Conservation (phyloP, 129 eudicot species). For the Flaveria sonorensis region DNA sequence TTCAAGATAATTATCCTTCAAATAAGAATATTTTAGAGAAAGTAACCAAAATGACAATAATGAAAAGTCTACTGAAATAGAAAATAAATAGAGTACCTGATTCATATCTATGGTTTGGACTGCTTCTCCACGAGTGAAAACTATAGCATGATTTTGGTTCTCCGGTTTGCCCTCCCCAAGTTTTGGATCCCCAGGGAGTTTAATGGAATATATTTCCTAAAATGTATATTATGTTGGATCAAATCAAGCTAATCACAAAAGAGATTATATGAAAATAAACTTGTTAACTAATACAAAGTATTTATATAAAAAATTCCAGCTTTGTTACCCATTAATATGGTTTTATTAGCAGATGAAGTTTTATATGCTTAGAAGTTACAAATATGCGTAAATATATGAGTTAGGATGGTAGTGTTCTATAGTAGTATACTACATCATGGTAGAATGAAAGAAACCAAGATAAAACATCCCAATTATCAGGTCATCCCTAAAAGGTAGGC, state of each 20-base stretch:
- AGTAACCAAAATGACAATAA: constrained; percentile 2
- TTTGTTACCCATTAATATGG: neutral
- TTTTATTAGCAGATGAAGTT: constrained; percentile 7
- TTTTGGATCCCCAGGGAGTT: constrained; percentile 99
- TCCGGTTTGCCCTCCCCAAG: constrained; percentile 99
- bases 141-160: constrained; percentile 94
- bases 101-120: constrained; percentile 98
- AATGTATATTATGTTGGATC: constrained; percentile 15
- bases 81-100: constrained; percentile 51
- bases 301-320: neutral
- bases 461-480: neutral
- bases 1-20: constrained; percentile 97
- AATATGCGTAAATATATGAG: neutral
- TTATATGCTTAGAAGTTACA: neutral
- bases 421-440: neutral
- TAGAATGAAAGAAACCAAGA: neutral
- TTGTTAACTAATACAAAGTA: constrained; percentile 7
- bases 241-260: constrained; percentile 4
- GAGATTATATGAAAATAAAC: constrained; percentile 8
- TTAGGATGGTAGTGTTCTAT: neutral
- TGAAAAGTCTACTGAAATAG: neutral
- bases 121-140: constrained; percentile 98
- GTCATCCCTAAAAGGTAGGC: constrained; percentile 6
- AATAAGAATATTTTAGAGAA: neutral
- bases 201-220: constrained; percentile 92